Conservation (phyloP, 805 yeast genomes). For the Candida glaebosa region DNA sequence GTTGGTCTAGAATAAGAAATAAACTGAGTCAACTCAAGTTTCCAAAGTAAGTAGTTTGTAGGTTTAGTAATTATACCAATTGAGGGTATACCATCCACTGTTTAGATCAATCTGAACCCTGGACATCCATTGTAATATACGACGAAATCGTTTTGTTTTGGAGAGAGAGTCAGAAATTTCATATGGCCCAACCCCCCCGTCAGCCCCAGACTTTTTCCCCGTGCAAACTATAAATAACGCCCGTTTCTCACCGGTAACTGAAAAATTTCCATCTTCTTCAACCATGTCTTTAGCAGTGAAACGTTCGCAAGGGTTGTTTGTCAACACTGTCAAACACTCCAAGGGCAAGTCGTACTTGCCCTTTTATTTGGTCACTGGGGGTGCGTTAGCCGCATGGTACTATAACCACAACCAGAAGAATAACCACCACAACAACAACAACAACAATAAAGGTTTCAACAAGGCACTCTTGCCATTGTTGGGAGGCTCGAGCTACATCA, state of each 20-base stretch:
- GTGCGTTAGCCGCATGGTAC: constrained; percentile 18
- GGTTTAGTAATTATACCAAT: too few relatives aligned
- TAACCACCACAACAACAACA: constrained; percentile 7
- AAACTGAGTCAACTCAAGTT: too few relatives aligned
- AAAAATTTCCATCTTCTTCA: not conserved
- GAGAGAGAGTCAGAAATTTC: too few relatives aligned
- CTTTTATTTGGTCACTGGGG: constrained; percentile 17
- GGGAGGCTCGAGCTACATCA: constrained; percentile 22
- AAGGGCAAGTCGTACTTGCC: constrained; percentile 1
- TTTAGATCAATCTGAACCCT: too few relatives aligned
- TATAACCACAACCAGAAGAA: constrained; percentile 12
- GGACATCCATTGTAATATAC: too few relatives aligned
- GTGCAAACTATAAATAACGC: not conserved
- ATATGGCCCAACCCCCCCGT: too few relatives aligned
- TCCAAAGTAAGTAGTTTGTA: too few relatives aligned
- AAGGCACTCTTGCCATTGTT: constrained; percentile 11
- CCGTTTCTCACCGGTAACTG: not conserved
- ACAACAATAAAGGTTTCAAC: constrained; percentile 1
- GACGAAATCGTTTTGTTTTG: too few relatives aligned
- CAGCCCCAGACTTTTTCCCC: too few relatives aligned
- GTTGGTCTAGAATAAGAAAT: too few relatives aligned
- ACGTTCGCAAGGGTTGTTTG: constrained; percentile 7
- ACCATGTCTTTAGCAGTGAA: constrained; percentile 10
- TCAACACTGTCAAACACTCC: constrained; percentile 1
- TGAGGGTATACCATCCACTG: too few relatives aligned